Evolutionary conservation across 129 eudicot genomes (phyloP), one percentile per base, ranked within the genome.

Genomic region (Flaveria brownii): DNA sequence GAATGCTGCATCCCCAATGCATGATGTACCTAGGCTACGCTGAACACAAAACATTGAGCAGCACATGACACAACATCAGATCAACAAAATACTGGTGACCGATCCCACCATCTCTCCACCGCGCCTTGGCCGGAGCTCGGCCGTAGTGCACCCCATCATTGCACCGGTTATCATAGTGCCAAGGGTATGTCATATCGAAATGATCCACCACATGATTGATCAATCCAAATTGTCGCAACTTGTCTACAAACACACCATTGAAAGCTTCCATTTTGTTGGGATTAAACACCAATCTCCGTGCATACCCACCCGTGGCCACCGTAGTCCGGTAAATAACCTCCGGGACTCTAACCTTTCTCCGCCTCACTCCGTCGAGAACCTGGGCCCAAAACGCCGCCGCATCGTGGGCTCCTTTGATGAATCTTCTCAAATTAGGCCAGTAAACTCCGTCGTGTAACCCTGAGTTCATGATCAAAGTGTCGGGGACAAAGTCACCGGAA

Each of bases 51-150:
- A 92, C 89, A 77, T 94, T 89, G 43, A 94, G 54, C 75, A 94
- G 67, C 60, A 94, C 97, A 23, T 94, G 99, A 30, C 97, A 85
- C 61, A 94, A 79, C 99, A 94, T 94, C 9, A 91, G 77, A 82
- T 94, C 99, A 8, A 94, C 99, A 66, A 91, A 91, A 74, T 94
- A 94, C 60, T 94, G 97, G 86, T 94, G 99, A 47, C 98, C 98
- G 12, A 93, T 93, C 69, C 82, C 70, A 52, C 98, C 98, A 47
- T 93, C 98, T 74, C 96, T 74, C 99, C 99, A 94, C 84, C 72
- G 77, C 90, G 61, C 66, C 83, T 87, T 91, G 54, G 87, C 87
- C 54, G 99, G 99, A 75, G 91, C 89, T 30, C 99, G 88, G 43
- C 99, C 99, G 62, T 93, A 93, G 57, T 93, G 98, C 14, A 93